Evolutionary conservation across 257 asterid genomes (phyloP).

Genomic region (Gentiana macrophylla): DNA sequence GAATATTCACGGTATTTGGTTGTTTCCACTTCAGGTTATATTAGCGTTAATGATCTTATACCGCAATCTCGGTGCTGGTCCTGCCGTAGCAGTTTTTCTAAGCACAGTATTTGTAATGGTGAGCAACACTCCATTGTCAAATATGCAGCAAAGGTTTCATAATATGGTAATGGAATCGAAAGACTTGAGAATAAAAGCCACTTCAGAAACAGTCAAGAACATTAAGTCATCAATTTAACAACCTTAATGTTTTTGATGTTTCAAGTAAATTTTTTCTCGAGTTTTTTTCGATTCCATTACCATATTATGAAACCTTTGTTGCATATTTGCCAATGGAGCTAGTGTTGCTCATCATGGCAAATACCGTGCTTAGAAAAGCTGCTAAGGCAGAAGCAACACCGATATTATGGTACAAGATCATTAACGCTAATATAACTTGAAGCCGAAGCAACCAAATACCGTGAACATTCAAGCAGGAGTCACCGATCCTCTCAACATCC

Average conservation of each 20-base stretch:
- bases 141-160: constrained; percentile 51
- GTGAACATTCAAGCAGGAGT: constrained; percentile 62
- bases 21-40: not conserved
- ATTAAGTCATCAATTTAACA: too few species aligned
- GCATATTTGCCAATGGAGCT: constrained; percentile 74
- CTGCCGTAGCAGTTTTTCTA: too few species aligned
- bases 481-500: constrained; percentile 85
- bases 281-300: constrained; percentile 84
- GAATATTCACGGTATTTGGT: too few species aligned
- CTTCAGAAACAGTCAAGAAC: too few species aligned
- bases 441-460: constrained; percentile 20
- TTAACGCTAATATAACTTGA: constrained; percentile 13
- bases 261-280: too few species aligned
- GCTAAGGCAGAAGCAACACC: constrained; percentile 65
- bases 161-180: constrained; percentile 71
- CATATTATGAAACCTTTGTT: constrained; percentile 46
- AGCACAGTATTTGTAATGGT: constrained; percentile 66
- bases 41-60: constrained; percentile 35
- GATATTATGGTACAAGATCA: constrained; percentile 51
- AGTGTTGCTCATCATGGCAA: constrained; percentile 79
- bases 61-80: constrained; percentile 63
- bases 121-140: constrained; percentile 83
- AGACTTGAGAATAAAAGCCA: constrained; percentile 27
- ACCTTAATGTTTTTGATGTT: too few species aligned
- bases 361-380: constrained; percentile 54